Conservation (phyloP, 2,329 filamentous ascomycete species). For the Pestalotiopsis sp. region DNA sequence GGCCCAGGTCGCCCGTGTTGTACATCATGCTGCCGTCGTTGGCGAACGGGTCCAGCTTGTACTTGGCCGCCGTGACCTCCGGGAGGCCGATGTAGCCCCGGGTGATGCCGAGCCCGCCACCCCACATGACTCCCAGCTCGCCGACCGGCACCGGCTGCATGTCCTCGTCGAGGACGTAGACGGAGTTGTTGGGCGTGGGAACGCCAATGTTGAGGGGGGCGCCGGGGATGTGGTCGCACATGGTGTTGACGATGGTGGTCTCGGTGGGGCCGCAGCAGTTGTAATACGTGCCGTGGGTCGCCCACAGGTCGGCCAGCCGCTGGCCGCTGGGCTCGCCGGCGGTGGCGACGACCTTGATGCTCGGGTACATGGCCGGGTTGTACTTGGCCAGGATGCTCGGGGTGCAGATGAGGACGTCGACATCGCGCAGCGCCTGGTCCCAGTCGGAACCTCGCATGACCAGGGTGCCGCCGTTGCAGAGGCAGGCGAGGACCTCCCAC, state of each 20-base stretch:
- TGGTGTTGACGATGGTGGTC: constrained; percentile 62
- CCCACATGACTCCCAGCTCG: constrained; percentile 56
- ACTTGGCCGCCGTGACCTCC: constrained; percentile 51
- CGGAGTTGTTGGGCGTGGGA: constrained; percentile 58
- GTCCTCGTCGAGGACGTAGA: constrained; percentile 55
- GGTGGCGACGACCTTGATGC: constrained; percentile 54
- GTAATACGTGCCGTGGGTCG: constrained; percentile 48
- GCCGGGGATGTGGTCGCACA: constrained; percentile 50
- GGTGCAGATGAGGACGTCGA: constrained; percentile 57
- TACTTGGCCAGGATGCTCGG: constrained; percentile 57
- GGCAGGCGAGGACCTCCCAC: constrained; percentile 60
- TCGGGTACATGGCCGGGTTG: constrained; percentile 46
- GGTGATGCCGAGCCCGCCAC: constrained; percentile 57
- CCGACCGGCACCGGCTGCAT: constrained; percentile 48
- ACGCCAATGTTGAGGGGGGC: constrained; percentile 53
- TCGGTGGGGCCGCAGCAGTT: constrained; percentile 65
- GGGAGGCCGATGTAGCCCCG: constrained; percentile 58
- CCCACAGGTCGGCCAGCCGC: constrained; percentile 59
- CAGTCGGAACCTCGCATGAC: constrained; percentile 53
- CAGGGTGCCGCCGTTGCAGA: constrained; percentile 61
- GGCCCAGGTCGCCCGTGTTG: constrained; percentile 61
- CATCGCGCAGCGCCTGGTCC: constrained; percentile 47
- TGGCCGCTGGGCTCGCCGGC: constrained; percentile 54
- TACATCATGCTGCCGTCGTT: constrained; percentile 57
- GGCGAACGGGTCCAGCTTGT: constrained; percentile 52